Evolutionary conservation across 305 asterid species (phyloP).

Genomic region (Fraxinus velutina): DNA sequence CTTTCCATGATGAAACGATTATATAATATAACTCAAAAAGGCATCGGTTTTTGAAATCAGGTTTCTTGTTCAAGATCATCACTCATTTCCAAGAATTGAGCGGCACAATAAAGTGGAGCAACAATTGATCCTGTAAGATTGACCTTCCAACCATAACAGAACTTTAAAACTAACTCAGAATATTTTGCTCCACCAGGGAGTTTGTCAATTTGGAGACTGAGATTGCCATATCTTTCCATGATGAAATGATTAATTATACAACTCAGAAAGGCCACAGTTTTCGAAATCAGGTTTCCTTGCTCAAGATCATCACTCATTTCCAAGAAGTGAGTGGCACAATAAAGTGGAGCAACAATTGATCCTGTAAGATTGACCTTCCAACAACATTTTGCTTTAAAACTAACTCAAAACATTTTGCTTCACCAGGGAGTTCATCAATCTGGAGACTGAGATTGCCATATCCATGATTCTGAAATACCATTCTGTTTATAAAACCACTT

Average conservation of each 20-base stretch:
- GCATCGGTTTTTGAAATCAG: conserved; percentile 26
- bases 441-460: conserved; percentile 3
- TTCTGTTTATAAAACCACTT: conserved; percentile 30
- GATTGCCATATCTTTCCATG: background rate
- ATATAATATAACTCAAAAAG: conserved; percentile 21
- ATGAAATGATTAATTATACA: background rate
- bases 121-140: conserved; percentile 25
- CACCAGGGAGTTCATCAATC: conserved; percentile 31
- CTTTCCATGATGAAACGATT: conserved; percentile 36
- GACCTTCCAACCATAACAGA: conserved; percentile 18
- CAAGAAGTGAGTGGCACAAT: conserved; percentile 33
- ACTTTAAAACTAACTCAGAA: conserved; percentile 29
- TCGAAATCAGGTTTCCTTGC: conserved; percentile 27
- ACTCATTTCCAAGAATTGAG: conserved; percentile 35
- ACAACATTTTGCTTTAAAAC: conserved; percentile 21
- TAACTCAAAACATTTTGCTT: conserved; percentile 24
- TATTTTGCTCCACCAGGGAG: conserved; percentile 26
- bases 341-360: conserved; percentile 28
- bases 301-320: conserved; percentile 31
- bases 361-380: conserved; percentile 28
- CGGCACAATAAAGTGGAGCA: conserved; percentile 33
- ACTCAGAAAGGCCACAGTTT: conserved; percentile 26
- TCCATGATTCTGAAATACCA: conserved; percentile 17
- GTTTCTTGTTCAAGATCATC: conserved; percentile 26
- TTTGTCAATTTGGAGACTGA: conserved; percentile 23